phyloP scores from a whole-genome alignment of 257 asterid species.

The Anisodus tanguticus region DNA sequence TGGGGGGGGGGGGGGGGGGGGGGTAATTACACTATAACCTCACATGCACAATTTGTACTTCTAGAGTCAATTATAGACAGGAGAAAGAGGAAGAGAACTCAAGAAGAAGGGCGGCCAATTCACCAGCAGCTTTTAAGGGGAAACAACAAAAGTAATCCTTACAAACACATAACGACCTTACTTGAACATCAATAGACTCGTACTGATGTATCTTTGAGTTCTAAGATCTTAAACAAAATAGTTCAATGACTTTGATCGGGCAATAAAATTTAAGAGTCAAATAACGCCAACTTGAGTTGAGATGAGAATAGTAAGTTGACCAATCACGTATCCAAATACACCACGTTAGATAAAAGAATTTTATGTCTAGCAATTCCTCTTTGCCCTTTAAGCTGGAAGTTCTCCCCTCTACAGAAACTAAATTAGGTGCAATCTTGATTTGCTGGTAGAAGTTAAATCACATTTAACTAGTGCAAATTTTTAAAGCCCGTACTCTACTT shows the following conservation, averaged over 20 bases:
- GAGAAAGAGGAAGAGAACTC: not conserved
- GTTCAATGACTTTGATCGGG: not conserved
- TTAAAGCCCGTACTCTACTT: not conserved
- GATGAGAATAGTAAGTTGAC: conserved; percentile 19
- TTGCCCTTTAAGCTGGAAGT: not conserved
- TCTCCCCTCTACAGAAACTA: not conserved
- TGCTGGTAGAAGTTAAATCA: not conserved
- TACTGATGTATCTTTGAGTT: not conserved
- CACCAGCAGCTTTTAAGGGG: not conserved
- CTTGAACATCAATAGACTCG: not conserved
- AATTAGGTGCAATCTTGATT: not conserved
- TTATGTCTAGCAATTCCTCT: not conserved
- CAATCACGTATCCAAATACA: not conserved
- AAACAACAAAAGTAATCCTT: conserved; percentile 2
- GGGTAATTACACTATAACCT: not conserved
- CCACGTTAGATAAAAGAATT: not conserved
- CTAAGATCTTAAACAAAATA: not conserved
- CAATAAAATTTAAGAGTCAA: conserved; percentile 4
- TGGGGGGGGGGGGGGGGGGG: too few relatives aligned
- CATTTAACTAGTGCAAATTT: not conserved
- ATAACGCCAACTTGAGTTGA: not conserved
- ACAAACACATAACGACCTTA: not conserved
- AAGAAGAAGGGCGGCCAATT: not conserved
- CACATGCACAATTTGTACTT: not conserved
- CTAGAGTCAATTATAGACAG: not conserved